phyloP scores from a whole-genome alignment of 2,329 filamentous ascomycete genomes.

The Colletotrichum sp. region DNA sequence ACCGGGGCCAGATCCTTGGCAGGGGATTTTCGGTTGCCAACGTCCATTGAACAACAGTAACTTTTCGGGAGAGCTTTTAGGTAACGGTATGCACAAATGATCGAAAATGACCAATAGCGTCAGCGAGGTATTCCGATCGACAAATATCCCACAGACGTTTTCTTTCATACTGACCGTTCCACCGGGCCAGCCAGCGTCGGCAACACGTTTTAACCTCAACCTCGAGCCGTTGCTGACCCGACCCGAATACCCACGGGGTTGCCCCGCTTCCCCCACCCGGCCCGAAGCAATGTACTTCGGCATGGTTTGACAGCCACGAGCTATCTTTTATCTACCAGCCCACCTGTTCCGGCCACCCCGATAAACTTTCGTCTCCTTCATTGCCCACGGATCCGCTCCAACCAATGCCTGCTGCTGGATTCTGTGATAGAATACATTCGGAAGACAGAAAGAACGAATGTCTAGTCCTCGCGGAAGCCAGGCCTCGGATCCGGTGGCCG shows the following conservation, averaged over 20 bases:
- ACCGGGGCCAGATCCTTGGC: no score
- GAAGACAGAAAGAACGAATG: neutral
- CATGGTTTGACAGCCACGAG: no score
- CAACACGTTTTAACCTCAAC: neutral
- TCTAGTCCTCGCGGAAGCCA: neutral
- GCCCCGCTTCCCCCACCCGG: neutral
- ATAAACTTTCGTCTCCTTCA: neutral
- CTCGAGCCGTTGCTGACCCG: neutral
- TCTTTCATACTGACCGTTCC: no score
- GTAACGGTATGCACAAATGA: no score
- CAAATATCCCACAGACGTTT: neutral
- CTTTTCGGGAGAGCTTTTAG: no score
- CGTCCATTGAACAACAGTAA: no score
- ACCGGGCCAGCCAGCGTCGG: no score
- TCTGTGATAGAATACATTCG: neutral
- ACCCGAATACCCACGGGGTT: neutral
- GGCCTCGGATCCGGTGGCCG: neutral
- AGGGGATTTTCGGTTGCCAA: no score
- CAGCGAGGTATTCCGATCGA: no score
- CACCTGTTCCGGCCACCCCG: neutral
- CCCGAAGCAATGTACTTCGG: neutral
- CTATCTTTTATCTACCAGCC: no score
- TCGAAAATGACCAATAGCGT: no score
- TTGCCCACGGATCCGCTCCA: neutral
- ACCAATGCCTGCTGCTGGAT: neutral